Conservation (phyloP, 2,329 filamentous ascomycete species). For the Fusarium sarcochroum region DNA sequence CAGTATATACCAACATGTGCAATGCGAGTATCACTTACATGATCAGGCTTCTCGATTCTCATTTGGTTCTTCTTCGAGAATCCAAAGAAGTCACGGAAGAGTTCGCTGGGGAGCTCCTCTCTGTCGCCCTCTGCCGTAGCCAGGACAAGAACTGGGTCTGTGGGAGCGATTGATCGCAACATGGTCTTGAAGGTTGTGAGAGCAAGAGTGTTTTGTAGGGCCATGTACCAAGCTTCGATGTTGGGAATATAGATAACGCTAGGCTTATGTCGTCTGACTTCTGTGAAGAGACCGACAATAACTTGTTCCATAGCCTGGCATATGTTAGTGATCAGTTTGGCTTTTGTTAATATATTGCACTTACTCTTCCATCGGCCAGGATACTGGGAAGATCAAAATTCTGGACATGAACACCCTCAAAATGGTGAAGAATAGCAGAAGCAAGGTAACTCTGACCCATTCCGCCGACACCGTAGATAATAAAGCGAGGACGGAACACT, state of each 20-base stretch:
- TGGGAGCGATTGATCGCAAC: conserved; percentile 85
- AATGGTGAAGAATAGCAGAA: conserved; percentile 86
- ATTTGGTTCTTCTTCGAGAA: conserved; percentile 86
- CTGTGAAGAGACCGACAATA: conserved; percentile 89
- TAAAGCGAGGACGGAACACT: conserved; percentile 87
- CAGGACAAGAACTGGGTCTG: conserved; percentile 88
- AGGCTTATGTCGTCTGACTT: conserved; percentile 94
- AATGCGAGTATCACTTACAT: conserved; percentile 60
- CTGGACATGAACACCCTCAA: conserved; percentile 95
- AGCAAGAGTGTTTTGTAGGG: conserved; percentile 72
- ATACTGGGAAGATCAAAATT: conserved; percentile 93
- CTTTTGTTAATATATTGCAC: conserved; percentile 46
- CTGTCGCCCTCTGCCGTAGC: conserved; percentile 82
- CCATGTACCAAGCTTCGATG: conserved; percentile 87
- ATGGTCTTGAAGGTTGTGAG: conserved; percentile 88
- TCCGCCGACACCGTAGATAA: conserved; percentile 84
- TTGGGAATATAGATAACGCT: conserved; percentile 96
- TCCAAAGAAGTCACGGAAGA: conserved; percentile 86
- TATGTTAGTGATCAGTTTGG: conserved; percentile 40
- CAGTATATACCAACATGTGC: conserved; percentile 1
- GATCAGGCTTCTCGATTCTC: conserved; percentile 75
- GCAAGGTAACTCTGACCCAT: conserved; percentile 96
- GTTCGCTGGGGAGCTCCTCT: conserved; percentile 71
- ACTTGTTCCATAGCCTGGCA: conserved; percentile 82
- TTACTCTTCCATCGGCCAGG: conserved; percentile 83